These are phyloP conservation scores for Eleusine coracana DNA, from an alignment of 176 grass and related monocot genomes.

Conservation along the genomic window DNA sequence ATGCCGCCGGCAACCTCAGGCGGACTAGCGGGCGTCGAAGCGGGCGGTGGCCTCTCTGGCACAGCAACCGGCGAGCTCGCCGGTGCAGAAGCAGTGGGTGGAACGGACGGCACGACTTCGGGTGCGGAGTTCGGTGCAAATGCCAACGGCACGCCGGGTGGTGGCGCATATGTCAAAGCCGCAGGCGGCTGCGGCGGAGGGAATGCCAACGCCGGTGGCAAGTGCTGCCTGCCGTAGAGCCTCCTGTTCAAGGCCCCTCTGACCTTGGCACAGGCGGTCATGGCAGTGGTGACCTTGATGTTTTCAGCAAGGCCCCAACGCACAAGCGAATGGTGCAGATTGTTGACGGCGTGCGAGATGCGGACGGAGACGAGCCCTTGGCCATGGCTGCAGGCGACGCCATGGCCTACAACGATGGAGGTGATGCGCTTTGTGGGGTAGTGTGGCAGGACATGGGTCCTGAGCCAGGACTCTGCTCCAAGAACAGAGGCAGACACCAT, in stretches of 20 bases:
- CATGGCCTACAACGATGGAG: slow-evolving; percentile 37
- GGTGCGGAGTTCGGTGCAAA: slow-evolving; percentile 39
- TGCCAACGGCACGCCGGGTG: slow-evolving; percentile 22
- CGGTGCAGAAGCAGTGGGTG: not conserved
- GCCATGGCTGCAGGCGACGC: slow-evolving; percentile 29
- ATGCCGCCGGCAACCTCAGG: not conserved
- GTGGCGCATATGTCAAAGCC: not conserved
- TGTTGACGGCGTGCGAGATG: slow-evolving; percentile 37
- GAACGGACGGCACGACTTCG: not conserved
- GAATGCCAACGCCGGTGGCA: not conserved
- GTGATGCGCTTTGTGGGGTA: slow-evolving; percentile 40
- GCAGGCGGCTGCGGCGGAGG: slow-evolving; percentile 6
- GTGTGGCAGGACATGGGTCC: slow-evolving; percentile 43
- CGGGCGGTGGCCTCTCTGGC: slow-evolving; percentile 11
- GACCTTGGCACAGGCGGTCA: slow-evolving; percentile 15
- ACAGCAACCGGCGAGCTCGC: not conserved
- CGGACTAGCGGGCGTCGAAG: slow-evolving; percentile 11
- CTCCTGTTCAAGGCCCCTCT: slow-evolving; percentile 9
- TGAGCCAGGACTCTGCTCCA: slow-evolving; percentile 52
- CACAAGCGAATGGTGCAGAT: slow-evolving; percentile 48
- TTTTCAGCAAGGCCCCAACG: slow-evolving; percentile 41
- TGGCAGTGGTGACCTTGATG: slow-evolving; percentile 34
- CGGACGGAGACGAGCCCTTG: slow-evolving; percentile 11
- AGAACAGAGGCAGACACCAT: slow-evolving; percentile 42
- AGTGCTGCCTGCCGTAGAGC: slow-evolving; percentile 32